Evolutionary conservation across 139 green algal species (phyloP).

Genomic region (Picochlorum sp.): DNA sequence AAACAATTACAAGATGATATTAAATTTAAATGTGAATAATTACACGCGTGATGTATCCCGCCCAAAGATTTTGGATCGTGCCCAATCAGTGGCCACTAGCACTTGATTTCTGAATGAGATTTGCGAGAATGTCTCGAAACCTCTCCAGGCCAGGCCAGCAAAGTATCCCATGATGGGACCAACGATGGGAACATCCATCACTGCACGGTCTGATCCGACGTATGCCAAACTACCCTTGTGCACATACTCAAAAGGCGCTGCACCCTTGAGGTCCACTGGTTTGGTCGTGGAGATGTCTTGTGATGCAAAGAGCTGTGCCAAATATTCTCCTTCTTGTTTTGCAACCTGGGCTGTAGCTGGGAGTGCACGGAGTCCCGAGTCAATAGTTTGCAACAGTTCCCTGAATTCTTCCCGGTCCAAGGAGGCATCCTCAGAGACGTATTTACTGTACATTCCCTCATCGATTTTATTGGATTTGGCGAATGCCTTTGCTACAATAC

Average conservation of each 20-base stretch:
- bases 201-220: constrained; percentile 73
- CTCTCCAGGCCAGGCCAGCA: constrained; percentile 74
- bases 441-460: background rate
- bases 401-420: constrained; percentile 63
- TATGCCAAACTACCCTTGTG: constrained; percentile 80
- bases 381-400: constrained; percentile 60
- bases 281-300: background rate
- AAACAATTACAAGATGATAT: background rate
- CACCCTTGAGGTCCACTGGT: background rate
- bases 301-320: constrained; percentile 42
- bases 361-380: constrained; percentile 57
- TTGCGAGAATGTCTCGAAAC: constrained; percentile 76
- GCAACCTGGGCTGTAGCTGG: constrained; percentile 81
- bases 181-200: constrained; percentile 78
- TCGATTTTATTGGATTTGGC: constrained; percentile 8
- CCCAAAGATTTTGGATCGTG: constrained; percentile 77
- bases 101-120: constrained; percentile 69
- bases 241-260: constrained; percentile 44
- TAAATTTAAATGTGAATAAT: constrained; percentile 10
- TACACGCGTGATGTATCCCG: constrained; percentile 71
- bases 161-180: constrained; percentile 51
- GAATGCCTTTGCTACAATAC: constrained; percentile 28
- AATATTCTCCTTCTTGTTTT: constrained; percentile 75
- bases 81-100: constrained; percentile 75
- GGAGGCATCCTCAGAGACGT: constrained; percentile 23